These are phyloP conservation scores for Clarireedia hainanense DNA, from an alignment of 2,329 filamentous ascomycete genomes.

Conservation along the genomic window DNA sequence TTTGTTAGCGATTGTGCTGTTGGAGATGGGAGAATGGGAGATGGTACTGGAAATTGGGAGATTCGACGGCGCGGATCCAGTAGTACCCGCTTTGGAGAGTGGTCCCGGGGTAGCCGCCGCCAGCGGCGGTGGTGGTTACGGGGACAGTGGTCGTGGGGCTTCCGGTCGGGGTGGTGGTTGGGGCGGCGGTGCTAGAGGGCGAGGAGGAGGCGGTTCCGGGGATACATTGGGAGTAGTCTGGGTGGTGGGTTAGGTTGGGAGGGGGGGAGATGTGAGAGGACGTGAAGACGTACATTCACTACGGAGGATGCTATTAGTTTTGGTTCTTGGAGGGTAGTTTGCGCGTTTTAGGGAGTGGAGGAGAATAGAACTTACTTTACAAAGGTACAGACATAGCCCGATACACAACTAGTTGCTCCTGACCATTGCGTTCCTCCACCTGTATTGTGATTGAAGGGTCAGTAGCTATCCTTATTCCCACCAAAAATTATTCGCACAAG, in stretches of 20 bases:
- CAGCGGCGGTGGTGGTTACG: neutral
- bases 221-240: slow-evolving; percentile 30
- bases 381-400: slow-evolving; percentile 20
- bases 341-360: neutral
- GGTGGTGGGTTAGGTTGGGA: neutral
- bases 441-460: neutral
- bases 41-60: slow-evolving; percentile 47
- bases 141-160: slow-evolving; percentile 20
- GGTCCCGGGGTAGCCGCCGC: neutral
- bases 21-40: neutral
- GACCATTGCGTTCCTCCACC: slow-evolving; percentile 22
- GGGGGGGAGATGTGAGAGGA: neutral
- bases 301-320: slow-evolving; percentile 8
- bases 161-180: slow-evolving; percentile 8
- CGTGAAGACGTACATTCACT: slow-evolving; percentile 23
- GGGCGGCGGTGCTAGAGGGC: slow-evolving; percentile 11
- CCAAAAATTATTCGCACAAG: neutral
- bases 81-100: slow-evolving; percentile 11
- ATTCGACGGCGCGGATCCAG: slow-evolving; percentile 49
- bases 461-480: neutral
- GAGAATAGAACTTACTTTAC: slow-evolving; percentile 21
- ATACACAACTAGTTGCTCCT: slow-evolving; percentile 22
- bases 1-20: neutral
- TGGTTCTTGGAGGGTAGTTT: neutral
- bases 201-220: slow-evolving; percentile 27